Conservation (phyloP, 139 green algal genomes). For the Medakamo hakoo region DNA sequence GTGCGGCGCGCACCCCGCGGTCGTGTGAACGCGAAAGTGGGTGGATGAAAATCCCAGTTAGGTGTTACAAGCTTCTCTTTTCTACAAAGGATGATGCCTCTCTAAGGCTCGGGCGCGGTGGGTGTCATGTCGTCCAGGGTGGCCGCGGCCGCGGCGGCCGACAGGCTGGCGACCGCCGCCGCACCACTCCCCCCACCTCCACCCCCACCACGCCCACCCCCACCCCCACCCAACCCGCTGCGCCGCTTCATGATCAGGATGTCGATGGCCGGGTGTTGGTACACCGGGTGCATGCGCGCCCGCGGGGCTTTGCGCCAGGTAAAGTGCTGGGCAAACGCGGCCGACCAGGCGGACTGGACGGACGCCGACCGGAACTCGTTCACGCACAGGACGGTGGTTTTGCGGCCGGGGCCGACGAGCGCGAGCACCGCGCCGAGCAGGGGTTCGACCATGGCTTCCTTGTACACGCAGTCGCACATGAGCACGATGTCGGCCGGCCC, state of each 20-base stretch:
- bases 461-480: constrained; percentile 69
- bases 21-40: too few relatives aligned
- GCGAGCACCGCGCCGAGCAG: constrained; percentile 11
- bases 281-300: constrained; percentile 37
- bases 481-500: constrained; percentile 61
- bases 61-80: too few relatives aligned
- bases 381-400: constrained; percentile 32
- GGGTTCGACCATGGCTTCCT: constrained; percentile 29
- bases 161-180: too few relatives aligned
- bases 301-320: constrained; percentile 14
- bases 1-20: too few relatives aligned
- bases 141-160: too few relatives aligned
- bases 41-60: too few relatives aligned
- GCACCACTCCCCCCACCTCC: neutral
- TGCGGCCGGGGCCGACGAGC: constrained; percentile 18
- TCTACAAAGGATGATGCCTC: too few relatives aligned
- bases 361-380: constrained; percentile 63
- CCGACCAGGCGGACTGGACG: constrained; percentile 52
- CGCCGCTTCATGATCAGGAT: constrained; percentile 44
- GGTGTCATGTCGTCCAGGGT: too few relatives aligned
- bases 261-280: constrained; percentile 51
- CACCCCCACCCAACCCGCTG: too few relatives aligned
- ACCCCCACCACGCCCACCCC: neutral
- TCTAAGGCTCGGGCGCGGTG: too few relatives aligned
- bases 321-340: constrained; percentile 34